Conservation (phyloP, 371 early-diverging fungal species). For the Gilbertella persicaria region DNA sequence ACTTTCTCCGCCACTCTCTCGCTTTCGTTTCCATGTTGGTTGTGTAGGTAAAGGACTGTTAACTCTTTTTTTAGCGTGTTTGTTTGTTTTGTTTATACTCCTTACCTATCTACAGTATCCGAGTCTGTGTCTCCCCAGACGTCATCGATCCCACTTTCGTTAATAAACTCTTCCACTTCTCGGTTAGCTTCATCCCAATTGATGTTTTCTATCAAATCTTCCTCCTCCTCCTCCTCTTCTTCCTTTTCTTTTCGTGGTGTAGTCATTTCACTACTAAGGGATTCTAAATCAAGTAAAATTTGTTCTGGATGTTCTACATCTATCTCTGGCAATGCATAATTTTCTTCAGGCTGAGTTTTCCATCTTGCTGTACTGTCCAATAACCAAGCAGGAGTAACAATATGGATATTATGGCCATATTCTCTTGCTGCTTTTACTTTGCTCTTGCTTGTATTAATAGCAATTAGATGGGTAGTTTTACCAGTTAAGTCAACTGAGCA, state of each 20-base stretch:
- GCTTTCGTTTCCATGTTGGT: conserved; percentile 8
- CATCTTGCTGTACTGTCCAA: conserved; percentile 60
- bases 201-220: conserved; percentile 47
- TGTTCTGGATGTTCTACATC: conserved; percentile 37
- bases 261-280: background rate
- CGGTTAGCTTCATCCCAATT: conserved; percentile 60
- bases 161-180: conserved; percentile 62
- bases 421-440: conserved; percentile 61
- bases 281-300: conserved; percentile 31
- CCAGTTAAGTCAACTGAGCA: conserved; percentile 60
- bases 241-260: conserved; percentile 10
- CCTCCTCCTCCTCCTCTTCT: conserved; percentile 45
- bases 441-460: conserved; percentile 44
- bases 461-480: conserved; percentile 77
- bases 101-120: conserved; percentile 31
- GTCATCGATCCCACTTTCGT: conserved; percentile 58
- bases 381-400: conserved; percentile 68
- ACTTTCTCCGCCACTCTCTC: conserved; percentile 26
- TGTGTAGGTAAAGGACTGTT: conserved; percentile 1
- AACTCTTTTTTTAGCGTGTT: background rate
- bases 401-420: conserved; percentile 39
- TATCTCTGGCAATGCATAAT: conserved; percentile 46
- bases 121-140: conserved; percentile 48
- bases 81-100: background rate
- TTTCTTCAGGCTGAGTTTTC: conserved; percentile 56